Evolutionary conservation across 441 rosid genomes (phyloP).

Genomic region (Omphalea diandra): DNA sequence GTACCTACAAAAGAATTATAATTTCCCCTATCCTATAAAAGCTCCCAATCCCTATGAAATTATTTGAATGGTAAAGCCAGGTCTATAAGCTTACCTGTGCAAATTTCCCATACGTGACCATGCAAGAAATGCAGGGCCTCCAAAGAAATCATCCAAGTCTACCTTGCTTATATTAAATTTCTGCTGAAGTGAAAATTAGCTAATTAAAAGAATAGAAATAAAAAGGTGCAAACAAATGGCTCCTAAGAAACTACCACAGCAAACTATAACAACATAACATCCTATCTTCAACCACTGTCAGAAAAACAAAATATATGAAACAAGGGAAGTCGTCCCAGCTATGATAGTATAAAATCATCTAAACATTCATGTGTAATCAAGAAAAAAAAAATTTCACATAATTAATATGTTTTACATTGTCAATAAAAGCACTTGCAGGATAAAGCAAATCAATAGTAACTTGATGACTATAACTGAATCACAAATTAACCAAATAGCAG

Average conservation of each 20-base stretch:
- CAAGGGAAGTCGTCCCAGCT: background rate
- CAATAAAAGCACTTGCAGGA: background rate
- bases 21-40: background rate
- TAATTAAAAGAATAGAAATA: conserved; percentile 21
- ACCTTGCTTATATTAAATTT: conserved; percentile 53
- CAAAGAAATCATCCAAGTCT: conserved; percentile 66
- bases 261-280: background rate
- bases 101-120: conserved; percentile 82
- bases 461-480: background rate
- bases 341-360: background rate
- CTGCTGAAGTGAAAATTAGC: conserved; percentile 35
- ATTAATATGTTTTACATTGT: background rate
- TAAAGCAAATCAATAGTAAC: background rate
- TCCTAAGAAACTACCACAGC: background rate
- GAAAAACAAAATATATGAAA: conserved; percentile 1
- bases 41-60: background rate
- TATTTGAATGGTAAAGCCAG: conserved; percentile 9
- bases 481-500: background rate
- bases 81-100: conserved; percentile 48
- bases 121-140: conserved; percentile 83
- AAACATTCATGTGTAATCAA: background rate
- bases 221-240: background rate
- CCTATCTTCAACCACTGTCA: background rate
- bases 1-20: background rate
- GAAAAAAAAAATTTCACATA: background rate